Percentiles rank a stretch among this genome's conserved stretches.
phyloP scores from a whole-genome alignment of 2,329 filamentous ascomycete genomes.

The Colletotrichum karsti region DNA sequence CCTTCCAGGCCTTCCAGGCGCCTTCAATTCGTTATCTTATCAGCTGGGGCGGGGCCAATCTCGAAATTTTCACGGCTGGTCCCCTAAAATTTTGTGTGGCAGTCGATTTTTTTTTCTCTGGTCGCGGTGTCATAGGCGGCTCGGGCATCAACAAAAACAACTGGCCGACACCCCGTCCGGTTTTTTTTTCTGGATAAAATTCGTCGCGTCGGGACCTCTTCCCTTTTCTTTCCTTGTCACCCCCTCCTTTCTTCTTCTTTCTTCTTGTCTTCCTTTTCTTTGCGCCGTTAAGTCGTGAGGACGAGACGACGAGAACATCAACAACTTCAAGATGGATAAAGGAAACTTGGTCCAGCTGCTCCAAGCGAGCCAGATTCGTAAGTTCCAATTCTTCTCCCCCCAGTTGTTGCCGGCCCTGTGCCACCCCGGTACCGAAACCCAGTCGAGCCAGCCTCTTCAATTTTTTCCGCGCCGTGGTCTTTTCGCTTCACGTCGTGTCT shows the following conservation, averaged over 20 bases:
- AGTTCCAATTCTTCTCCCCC: constrained; percentile 48
- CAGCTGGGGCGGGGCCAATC: constrained; percentile 22
- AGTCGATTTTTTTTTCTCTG: background rate
- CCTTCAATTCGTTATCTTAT: constrained; percentile 28
- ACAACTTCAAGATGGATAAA: constrained; percentile 48
- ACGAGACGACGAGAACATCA: constrained; percentile 26
- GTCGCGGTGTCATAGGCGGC: constrained; percentile 14
- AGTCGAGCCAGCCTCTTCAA: constrained; percentile 19
- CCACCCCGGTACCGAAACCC: constrained; percentile 22
- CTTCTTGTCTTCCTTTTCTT: constrained; percentile 3
- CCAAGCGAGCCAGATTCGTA: constrained; percentile 87
- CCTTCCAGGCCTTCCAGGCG: background rate
- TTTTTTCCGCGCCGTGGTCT: constrained; percentile 19
- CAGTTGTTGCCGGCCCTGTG: constrained; percentile 9
- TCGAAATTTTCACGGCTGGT: constrained; percentile 30
- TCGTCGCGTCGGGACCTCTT: constrained; percentile 22
- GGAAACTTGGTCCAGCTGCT: constrained; percentile 87
- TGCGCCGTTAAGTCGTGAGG: constrained; percentile 12
- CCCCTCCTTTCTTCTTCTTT: constrained; percentile 15
- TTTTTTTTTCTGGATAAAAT: constrained; percentile 22
- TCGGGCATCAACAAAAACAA: constrained; percentile 27
- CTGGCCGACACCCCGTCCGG: constrained; percentile 9
- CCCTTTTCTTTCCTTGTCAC: constrained; percentile 14
- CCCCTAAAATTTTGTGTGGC: constrained; percentile 27
- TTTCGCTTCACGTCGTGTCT: constrained; percentile 25